Evolutionary conservation across 331 rosid species (phyloP).

Genomic region (Phaseolus coccineus): DNA sequence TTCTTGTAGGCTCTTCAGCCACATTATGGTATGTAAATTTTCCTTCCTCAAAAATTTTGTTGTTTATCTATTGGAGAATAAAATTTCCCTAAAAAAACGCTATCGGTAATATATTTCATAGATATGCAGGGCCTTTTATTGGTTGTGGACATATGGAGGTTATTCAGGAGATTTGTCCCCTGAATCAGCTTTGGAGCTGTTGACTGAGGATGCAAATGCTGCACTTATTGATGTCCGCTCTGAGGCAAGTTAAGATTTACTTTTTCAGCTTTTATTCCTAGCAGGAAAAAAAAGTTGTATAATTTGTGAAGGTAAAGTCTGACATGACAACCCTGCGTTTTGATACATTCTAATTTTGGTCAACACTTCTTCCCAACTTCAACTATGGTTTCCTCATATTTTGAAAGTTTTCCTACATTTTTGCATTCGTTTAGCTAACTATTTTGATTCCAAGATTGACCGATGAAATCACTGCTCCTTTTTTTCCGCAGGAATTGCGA

Average conservation of each 20-base stretch:
- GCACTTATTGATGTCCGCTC: slow-evolving; percentile 83
- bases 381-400: slow-evolving; percentile 23
- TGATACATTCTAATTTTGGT: slow-evolving; percentile 36
- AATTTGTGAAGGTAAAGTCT: slow-evolving; percentile 41
- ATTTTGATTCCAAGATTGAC: slow-evolving; percentile 30
- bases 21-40: slow-evolving; percentile 75
- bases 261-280: slow-evolving; percentile 50
- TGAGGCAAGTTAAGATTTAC: slow-evolving; percentile 73
- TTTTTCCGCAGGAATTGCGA: slow-evolving; percentile 66
- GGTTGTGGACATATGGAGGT: slow-evolving; percentile 82
- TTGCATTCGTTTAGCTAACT: slow-evolving; percentile 34
- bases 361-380: slow-evolving; percentile 30
- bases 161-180: slow-evolving; percentile 92
- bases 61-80: slow-evolving; percentile 35
- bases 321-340: slow-evolving; percentile 31
- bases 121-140: slow-evolving; percentile 87
- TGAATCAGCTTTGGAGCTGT: slow-evolving; percentile 69
- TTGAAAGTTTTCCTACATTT: neutral
- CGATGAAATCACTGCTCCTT: slow-evolving; percentile 31
- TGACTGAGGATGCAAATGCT: slow-evolving; percentile 72
- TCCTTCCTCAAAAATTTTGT: slow-evolving; percentile 46
- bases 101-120: slow-evolving; percentile 72
- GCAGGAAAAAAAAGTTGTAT: slow-evolving; percentile 35
- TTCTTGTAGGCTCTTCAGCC: slow-evolving; percentile 78
- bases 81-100: slow-evolving; percentile 45